Conservation (phyloP, 805 yeast species). For the Yamadazyma sp. region DNA sequence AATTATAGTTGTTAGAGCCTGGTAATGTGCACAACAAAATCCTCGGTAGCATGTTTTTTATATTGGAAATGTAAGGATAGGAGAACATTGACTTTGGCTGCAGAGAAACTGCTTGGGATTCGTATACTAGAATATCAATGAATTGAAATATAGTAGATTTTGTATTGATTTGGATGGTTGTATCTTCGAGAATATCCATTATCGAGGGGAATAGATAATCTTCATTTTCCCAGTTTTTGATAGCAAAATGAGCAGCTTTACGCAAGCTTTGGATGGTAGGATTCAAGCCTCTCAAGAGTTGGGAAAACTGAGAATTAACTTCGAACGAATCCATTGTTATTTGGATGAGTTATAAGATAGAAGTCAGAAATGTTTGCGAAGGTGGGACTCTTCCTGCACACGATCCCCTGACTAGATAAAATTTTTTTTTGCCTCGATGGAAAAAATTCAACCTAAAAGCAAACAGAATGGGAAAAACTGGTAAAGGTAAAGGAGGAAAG, state of each 20-base stretch:
- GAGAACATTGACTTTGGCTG: constrained; percentile 32
- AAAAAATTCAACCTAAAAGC: constrained; percentile 4
- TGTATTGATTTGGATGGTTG: constrained; percentile 52
- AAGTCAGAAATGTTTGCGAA: constrained; percentile 1
- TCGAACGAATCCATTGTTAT: constrained; percentile 81
- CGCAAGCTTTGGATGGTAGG: constrained; percentile 58
- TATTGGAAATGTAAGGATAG: constrained; percentile 37
- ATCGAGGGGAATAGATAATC: constrained; percentile 72
- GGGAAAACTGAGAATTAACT: constrained; percentile 73
- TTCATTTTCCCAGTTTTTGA: constrained; percentile 55
- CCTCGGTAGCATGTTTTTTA: constrained; percentile 34
- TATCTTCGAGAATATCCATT: constrained; percentile 54
- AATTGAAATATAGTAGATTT: constrained; percentile 69
- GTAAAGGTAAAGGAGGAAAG: constrained; percentile 84
- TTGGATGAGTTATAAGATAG: too few species aligned
- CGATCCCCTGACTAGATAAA: constrained; percentile 2
- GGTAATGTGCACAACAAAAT: constrained; percentile 37
- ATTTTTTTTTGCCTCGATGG: constrained; percentile 7
- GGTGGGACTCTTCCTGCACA: constrained; percentile 1
- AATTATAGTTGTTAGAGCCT: constrained; percentile 33
- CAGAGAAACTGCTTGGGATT: constrained; percentile 33
- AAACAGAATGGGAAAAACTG: constrained; percentile 65
- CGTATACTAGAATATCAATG: constrained; percentile 57
- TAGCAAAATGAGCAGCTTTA: constrained; percentile 55
- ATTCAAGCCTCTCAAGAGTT: constrained; percentile 60